These are phyloP conservation scores for Penicillium pulvis DNA, from an alignment of 495 filamentous ascomycete species.

Conservation along the genomic window DNA sequence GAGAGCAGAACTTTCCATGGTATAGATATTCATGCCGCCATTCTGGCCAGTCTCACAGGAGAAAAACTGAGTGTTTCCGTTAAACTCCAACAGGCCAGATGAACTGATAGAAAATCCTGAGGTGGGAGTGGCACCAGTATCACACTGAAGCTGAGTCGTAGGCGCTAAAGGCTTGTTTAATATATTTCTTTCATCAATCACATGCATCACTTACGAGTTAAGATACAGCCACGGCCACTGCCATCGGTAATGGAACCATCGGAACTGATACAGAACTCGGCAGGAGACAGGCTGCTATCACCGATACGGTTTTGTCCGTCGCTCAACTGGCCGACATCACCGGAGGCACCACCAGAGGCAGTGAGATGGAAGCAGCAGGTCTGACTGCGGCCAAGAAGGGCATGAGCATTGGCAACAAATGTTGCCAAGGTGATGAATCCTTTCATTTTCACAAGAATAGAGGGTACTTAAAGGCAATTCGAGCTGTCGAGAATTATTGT, in stretches of 20 bases:
- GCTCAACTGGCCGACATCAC: slow-evolving; percentile 52
- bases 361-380: slow-evolving; percentile 55
- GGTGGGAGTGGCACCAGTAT: slow-evolving; percentile 48
- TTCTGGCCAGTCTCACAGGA: slow-evolving; percentile 55
- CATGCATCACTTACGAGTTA: slow-evolving; percentile 48
- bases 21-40: slow-evolving; percentile 56
- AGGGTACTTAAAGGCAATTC: neutral
- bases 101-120: slow-evolving; percentile 52
- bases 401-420: slow-evolving; percentile 41
- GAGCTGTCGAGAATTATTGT: no score
- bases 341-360: slow-evolving; percentile 46
- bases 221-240: slow-evolving; percentile 57
- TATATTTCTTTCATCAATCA: neutral
- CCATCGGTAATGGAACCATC: slow-evolving; percentile 53
- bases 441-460: slow-evolving; percentile 28
- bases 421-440: slow-evolving; percentile 35
- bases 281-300: slow-evolving; percentile 36
- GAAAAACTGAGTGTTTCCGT: slow-evolving; percentile 51
- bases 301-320: slow-evolving; percentile 59
- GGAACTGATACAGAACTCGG: slow-evolving; percentile 46
- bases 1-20: slow-evolving; percentile 39
- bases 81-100: slow-evolving; percentile 46
- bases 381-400: slow-evolving; percentile 38
- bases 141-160: slow-evolving; percentile 67
- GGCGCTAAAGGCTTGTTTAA: slow-evolving; percentile 38